These are phyloP conservation scores for Lyophyllum semitale DNA, from an alignment of 768 basidiomycete species.

Conservation along the genomic window DNA sequence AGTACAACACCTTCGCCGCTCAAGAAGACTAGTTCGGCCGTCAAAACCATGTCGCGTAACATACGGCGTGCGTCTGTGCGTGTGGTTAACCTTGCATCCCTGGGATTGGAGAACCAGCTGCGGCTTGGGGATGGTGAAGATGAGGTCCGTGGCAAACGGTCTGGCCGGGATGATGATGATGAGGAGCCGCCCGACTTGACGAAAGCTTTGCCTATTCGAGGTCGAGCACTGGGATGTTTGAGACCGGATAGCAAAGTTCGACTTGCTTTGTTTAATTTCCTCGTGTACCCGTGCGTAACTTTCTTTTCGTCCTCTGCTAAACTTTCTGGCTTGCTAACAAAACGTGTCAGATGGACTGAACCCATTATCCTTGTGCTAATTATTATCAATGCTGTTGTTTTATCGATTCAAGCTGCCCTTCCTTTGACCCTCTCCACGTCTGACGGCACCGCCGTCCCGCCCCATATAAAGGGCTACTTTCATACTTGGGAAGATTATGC, in stretches of 20 bases:
- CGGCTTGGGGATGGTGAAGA: constrained; percentile 51
- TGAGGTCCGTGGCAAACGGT: constrained; percentile 17
- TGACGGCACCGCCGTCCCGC: constrained; percentile 40
- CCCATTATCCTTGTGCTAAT: constrained; percentile 82
- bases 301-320: constrained; percentile 9
- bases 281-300: constrained; percentile 68
- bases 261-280: constrained; percentile 60
- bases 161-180: constrained; percentile 28
- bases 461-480: constrained; percentile 70
- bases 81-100: constrained; percentile 77
- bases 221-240: constrained; percentile 77
- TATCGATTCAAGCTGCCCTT: constrained; percentile 78
- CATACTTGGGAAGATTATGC: constrained; percentile 86
- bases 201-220: constrained; percentile 59
- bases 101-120: constrained; percentile 60
- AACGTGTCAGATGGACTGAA: constrained; percentile 73
- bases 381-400: constrained; percentile 76
- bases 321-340: background rate
- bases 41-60: constrained; percentile 58
- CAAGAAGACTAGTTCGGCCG: constrained; percentile 58
- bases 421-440: constrained; percentile 55
- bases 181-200: constrained; percentile 44
- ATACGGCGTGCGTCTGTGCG: constrained; percentile 69
- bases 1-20: constrained; percentile 57
- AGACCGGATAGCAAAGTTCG: constrained; percentile 70